Conservation (phyloP, 345 rosid species). For the Heritiera fomes region DNA sequence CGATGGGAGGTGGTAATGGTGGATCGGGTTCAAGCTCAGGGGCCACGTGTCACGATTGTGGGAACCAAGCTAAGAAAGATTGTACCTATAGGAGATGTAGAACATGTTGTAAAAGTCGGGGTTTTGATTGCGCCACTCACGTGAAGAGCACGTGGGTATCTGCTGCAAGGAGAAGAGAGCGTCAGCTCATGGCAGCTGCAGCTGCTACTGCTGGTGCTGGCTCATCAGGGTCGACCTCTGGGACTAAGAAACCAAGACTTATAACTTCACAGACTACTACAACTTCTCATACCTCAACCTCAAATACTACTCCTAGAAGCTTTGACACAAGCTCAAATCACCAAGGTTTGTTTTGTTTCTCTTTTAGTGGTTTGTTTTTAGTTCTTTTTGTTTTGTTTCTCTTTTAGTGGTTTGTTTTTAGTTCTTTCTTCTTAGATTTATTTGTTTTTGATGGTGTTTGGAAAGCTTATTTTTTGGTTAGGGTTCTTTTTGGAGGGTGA, state of each 20-base stretch:
- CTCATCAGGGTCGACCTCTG: conserved; percentile 79
- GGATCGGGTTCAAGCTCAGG: conserved; percentile 50
- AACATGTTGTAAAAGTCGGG: conserved; percentile 94
- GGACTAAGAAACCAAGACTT: conserved; percentile 80
- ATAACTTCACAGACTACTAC: conserved; percentile 62
- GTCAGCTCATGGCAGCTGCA: conserved; percentile 56
- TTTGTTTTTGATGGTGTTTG: neutral
- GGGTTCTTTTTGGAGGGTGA: conserved; percentile 23
- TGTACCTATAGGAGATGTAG: conserved; percentile 83
- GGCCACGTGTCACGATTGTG: conserved; percentile 92
- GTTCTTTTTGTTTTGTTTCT: conserved; percentile 22
- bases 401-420: neutral
- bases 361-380: neutral
- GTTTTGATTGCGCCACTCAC: conserved; percentile 88
- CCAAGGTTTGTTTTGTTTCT: conserved; percentile 54
- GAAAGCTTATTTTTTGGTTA: neutral
- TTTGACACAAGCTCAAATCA: conserved; percentile 86
- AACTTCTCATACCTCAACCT: conserved; percentile 86
- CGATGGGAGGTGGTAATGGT: conserved; percentile 32
- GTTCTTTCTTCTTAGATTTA: neutral
- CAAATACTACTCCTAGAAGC: conserved; percentile 88
- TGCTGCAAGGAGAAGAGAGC: conserved; percentile 84
- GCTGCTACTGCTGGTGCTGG: conserved; percentile 45
- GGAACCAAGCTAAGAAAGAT: conserved; percentile 97
- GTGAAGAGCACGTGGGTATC: conserved; percentile 99